Percentiles rank a stretch among this genome's conserved stretches.
phyloP scores from a whole-genome alignment of 2,329 filamentous ascomycete genomes.

The Stachybotrys elegans region DNA sequence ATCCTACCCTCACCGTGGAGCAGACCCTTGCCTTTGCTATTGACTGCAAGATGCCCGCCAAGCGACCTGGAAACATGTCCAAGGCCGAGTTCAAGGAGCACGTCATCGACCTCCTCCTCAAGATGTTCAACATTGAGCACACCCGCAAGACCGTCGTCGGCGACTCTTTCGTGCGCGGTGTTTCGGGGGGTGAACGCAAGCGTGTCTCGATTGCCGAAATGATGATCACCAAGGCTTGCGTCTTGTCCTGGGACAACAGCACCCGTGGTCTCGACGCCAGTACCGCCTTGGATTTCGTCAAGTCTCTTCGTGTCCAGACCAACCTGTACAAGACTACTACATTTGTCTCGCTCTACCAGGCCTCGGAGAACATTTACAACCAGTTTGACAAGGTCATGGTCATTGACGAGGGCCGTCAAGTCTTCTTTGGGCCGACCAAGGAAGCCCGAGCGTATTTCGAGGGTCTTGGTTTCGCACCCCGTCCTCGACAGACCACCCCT shows the following conservation, averaged over 20 bases:
- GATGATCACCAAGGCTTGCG: slow-evolving; percentile 68
- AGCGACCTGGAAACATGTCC: slow-evolving; percentile 68
- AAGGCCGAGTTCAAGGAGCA: slow-evolving; percentile 72
- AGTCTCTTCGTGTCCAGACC: slow-evolving; percentile 72
- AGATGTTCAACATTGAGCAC: slow-evolving; percentile 93
- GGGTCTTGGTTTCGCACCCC: slow-evolving; percentile 66
- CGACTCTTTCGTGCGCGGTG: slow-evolving; percentile 72
- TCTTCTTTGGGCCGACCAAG: slow-evolving; percentile 66
- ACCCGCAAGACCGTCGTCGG: slow-evolving; percentile 82
- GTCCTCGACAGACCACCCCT: slow-evolving; percentile 72
- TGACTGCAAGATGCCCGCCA: slow-evolving; percentile 78
- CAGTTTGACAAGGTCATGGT: slow-evolving; percentile 82
- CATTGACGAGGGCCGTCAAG: slow-evolving; percentile 69
- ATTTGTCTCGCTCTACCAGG: slow-evolving; percentile 82
- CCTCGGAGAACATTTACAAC: slow-evolving; percentile 73
- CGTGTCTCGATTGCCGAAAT: slow-evolving; percentile 80
- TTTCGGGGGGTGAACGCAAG: slow-evolving; percentile 75
- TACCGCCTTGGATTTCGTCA: slow-evolving; percentile 61
- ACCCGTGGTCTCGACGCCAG: slow-evolving; percentile 65
- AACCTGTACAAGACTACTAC: slow-evolving; percentile 80
- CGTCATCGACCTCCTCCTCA: slow-evolving; percentile 69
- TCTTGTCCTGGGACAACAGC: slow-evolving; percentile 72
- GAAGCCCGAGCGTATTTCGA: slow-evolving; percentile 74
- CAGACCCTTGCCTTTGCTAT: slow-evolving; percentile 83
- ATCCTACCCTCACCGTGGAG: slow-evolving; percentile 79